Evolutionary conservation across 2,329 filamentous ascomycete species (phyloP).

Genomic region (Talaromyces sp.): DNA sequence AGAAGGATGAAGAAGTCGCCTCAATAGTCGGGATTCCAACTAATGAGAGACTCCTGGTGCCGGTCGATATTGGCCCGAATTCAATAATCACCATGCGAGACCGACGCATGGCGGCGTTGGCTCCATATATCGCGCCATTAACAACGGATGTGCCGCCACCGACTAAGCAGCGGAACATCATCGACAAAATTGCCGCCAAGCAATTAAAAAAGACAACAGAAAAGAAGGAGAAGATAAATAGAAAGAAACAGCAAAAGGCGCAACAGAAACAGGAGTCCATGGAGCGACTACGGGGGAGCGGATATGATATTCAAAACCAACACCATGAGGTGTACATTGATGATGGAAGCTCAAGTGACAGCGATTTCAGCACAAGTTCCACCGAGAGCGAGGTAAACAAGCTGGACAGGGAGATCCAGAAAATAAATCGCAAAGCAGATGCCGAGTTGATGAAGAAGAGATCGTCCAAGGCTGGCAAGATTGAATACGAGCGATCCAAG

Average conservation of each 20-base stretch:
- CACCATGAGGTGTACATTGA: neutral
- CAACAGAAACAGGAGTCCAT: neutral
- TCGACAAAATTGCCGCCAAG: constrained; percentile 2
- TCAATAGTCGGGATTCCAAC: neutral
- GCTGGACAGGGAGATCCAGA: neutral
- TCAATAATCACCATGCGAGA: neutral
- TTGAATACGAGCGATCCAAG: neutral
- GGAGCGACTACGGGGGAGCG: neutral
- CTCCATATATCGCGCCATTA: neutral
- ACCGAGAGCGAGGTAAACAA: neutral
- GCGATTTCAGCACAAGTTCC: neutral
- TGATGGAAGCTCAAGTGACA: neutral
- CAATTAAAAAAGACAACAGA: neutral
- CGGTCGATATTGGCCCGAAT: neutral
- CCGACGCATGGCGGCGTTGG: constrained; percentile 4
- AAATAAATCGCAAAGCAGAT: neutral
- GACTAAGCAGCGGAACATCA: constrained; percentile 1
- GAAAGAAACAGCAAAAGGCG: neutral
- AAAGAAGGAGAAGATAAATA: neutral
- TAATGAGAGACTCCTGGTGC: neutral
- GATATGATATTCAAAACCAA: neutral
- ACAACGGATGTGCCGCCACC: neutral
- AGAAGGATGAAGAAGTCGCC: constrained; percentile 4
- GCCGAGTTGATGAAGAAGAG: neutral
- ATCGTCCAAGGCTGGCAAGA: neutral